Base-by-base conservation (phyloP, 768 basidiomycete species). In the Tephrocybe sp. region DNA sequence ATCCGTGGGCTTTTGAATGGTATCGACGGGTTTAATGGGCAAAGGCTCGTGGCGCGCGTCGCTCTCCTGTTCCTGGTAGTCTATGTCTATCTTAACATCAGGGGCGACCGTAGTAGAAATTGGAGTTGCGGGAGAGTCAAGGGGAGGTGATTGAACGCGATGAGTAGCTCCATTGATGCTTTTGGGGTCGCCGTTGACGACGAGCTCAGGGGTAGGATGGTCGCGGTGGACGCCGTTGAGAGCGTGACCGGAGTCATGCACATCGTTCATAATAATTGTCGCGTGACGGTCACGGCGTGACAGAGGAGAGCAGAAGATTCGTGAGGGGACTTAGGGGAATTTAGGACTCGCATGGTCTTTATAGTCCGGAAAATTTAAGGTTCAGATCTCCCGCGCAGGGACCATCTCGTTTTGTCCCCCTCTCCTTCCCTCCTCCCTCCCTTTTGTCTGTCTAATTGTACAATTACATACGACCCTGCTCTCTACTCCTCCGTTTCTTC, bases 301-400 rank as follows among this genome's bases (percentile, higher is more conserved):
- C 80, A 63, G 55, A 64, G 67, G 71, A 72, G 72, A 68, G 68
- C 69, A 76, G 77, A 77, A 78, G 78, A 81, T 82, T 85, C 84
- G 84, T 83, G 84, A 83, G 77, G 80, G 79, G 83, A 81, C 74
- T 80, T 79, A 83, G 84, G 81, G 78, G 75, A 77, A 78, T 79
- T 76, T 71, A 73, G 77, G 74, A 74, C 71, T 74, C 74, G 74
- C 78, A 81, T 80, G 77, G 83, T 82, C 84, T 85, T 87, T 87
- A 87, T 88, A 87, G 82, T 75, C 77, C 74, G 73, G 69, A 72
- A 73, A 79, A 87, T 78, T 83, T 87, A 86, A 87, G 83, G 84
- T 87, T 87, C 84, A 74, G 83, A 83, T 83, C 83, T 83, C 82
- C 80, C 76, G 79, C 80, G 83, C 84, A 82, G 78, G 83, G 83